A percentile compares a stretch with the other conserved stretches of the same genome.
phyloP scores from a whole-genome alignment of 768 basidiomycete genomes.

The Phanerochaete sordida region DNA sequence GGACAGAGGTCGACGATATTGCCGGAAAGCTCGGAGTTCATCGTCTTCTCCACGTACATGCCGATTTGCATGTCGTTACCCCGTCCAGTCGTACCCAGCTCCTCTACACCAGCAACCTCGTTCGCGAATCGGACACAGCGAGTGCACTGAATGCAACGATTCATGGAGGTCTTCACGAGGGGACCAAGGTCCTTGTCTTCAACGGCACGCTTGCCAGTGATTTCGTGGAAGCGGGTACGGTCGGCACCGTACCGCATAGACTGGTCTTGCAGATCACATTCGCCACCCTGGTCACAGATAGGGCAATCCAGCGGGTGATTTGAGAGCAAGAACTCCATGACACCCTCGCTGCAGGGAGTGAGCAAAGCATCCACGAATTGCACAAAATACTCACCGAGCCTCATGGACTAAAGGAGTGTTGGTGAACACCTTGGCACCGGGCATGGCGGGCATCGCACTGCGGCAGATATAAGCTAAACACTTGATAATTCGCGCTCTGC shows the following conservation, averaged over 20 bases:
- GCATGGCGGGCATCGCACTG: constrained; percentile 98
- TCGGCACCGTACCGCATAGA: constrained; percentile 99
- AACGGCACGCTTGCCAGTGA: constrained; percentile 94
- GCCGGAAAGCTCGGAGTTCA: constrained; percentile 96
- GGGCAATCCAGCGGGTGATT: constrained; percentile 99
- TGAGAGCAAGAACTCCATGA: constrained; percentile 97
- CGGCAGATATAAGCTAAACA: constrained; percentile 1
- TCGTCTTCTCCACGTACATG: constrained; percentile 95
- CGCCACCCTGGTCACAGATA: constrained; percentile 97
- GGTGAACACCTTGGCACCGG: constrained; percentile 87
- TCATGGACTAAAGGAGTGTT: constrained; percentile 89
- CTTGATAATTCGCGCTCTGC: constrained; percentile 15
- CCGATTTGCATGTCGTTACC: constrained; percentile 99
- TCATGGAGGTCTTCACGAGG: constrained; percentile 98
- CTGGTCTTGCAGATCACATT: constrained; percentile 98
- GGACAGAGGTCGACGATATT: constrained; percentile 98
- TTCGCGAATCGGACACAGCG: constrained; percentile 99
- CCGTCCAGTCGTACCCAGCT: constrained; percentile 93
- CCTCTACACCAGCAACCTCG: constrained; percentile 98
- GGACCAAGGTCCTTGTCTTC: constrained; percentile 99
- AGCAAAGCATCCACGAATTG: neutral
- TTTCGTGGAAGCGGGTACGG: constrained; percentile 97
- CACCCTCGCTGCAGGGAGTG: constrained; percentile 68
- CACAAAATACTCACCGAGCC: constrained; percentile 51
- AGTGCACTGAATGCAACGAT: constrained; percentile 98